Conservation (phyloP, 2,329 filamentous ascomycete species). For the Pseudogymnoascus sp. region DNA sequence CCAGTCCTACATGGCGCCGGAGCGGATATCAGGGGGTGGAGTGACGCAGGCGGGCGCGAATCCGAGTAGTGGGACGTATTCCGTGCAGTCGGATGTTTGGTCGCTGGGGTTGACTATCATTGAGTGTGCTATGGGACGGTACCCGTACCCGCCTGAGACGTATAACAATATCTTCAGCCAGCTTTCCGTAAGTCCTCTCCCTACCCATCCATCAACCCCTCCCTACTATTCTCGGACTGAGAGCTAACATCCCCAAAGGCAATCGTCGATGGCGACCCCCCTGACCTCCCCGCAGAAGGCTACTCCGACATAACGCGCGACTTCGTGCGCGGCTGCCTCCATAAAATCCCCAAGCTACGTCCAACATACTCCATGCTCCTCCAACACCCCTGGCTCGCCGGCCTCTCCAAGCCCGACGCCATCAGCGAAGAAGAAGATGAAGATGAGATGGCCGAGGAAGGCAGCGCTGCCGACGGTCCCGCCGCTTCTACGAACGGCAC, state of each 20-base stretch:
- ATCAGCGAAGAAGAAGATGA: constrained; percentile 53
- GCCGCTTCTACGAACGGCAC: not conserved
- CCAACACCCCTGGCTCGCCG: constrained; percentile 77
- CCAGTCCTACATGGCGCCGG: constrained; percentile 98
- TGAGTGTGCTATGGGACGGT: constrained; percentile 87
- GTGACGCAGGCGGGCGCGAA: constrained; percentile 62
- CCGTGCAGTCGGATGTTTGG: constrained; percentile 97
- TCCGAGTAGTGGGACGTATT: constrained; percentile 76
- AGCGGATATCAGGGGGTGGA: constrained; percentile 82
- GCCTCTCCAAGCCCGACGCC: constrained; percentile 65
- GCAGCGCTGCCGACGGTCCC: constrained; percentile 33
- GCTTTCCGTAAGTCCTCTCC: constrained; percentile 64
- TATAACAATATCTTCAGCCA: constrained; percentile 99
- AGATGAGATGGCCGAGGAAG: constrained; percentile 41
- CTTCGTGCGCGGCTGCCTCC: constrained; percentile 82
- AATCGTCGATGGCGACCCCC: constrained; percentile 95
- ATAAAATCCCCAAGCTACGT: constrained; percentile 86
- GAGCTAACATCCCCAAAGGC: constrained; percentile 47
- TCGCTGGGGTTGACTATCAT: constrained; percentile 90
- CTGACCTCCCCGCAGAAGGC: constrained; percentile 67
- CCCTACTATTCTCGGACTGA: not conserved
- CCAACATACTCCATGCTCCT: constrained; percentile 89
- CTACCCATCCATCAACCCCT: not conserved
- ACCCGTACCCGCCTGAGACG: constrained; percentile 94
- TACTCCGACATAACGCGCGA: constrained; percentile 75